Evolutionary conservation across 2,329 filamentous ascomycete species (phyloP), one percentile per base, ranked within the genome.

Genomic region (Blastomyces gilchristii): DNA sequence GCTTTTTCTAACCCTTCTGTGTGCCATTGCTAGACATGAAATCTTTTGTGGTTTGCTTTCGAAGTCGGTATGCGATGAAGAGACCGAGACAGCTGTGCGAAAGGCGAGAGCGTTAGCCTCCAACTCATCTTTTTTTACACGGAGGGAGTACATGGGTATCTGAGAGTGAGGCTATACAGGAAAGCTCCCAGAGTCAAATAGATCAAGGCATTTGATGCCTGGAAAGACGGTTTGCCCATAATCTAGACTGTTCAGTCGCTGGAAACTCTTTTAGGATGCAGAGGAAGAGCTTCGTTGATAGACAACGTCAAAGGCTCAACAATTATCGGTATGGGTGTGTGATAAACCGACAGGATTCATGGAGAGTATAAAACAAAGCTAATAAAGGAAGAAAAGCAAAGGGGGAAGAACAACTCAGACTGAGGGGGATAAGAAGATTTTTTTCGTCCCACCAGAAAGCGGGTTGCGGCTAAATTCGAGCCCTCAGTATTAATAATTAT

Each of bases 161-260:
- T 28, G 31, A 22, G 31, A n/a, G 41, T 43, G 45, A 34, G 18
- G 39, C 58, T 84, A 63, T 79, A 93, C 90, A 94, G 78, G 73
- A 94, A 94, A 59, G 81, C 79, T 67, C 83, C 87, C 78, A 91
- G 92, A 59, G 88, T 90, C 61, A 90, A 78, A 73, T 92, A 93
- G 73, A 94, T 87, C 73, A 93, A 81, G 80, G 89, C 89, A 79
- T 93, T 91, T 41, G 89, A 92, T 72, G 89, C 89, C 81, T 83
- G 78, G 63, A 80, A 85, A 1, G 90, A 92, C 64, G 88, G 89
- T 68, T 87, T 82, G 25, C 88, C 88, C 90, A 93, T 94, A 63
- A 37, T 47, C 25, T 53, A 41, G 14, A 0, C 25, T 25, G 41
- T 9, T 16, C n/a, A 41, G 43, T 31, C 37, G 59, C 12, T 37